Conservation (phyloP, 495 filamentous ascomycete species). For the Hypoxylon fragiforme region DNA sequence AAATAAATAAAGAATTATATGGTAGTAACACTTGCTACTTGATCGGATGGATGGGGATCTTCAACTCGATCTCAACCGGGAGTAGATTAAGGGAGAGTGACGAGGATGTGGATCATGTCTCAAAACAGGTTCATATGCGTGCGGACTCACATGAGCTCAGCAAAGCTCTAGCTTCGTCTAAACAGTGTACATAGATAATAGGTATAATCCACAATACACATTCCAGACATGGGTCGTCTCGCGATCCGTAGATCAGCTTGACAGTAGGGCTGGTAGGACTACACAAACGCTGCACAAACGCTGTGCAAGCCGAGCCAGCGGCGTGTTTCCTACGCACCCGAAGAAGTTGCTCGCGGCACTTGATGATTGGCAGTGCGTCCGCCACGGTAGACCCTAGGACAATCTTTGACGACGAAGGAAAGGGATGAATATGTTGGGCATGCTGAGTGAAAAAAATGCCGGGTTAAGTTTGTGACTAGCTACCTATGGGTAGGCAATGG, state of each 20-base stretch:
- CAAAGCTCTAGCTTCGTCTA: slow-evolving; percentile 13
- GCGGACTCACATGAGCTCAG: slow-evolving; percentile 26
- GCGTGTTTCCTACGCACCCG: slow-evolving; percentile 11
- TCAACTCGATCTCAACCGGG: slow-evolving; percentile 16
- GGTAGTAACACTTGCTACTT: slow-evolving; percentile 13
- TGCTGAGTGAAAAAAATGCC: too few species aligned
- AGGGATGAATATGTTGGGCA: slow-evolving; percentile 22
- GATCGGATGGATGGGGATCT: slow-evolving; percentile 10
- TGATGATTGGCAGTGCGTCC: slow-evolving; percentile 31
- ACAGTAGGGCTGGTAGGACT: slow-evolving; percentile 30
- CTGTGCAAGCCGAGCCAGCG: slow-evolving; percentile 27
- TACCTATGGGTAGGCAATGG: background rate
- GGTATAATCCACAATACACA: slow-evolving; percentile 11
- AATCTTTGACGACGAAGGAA: slow-evolving; percentile 10
- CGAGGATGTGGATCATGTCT: slow-evolving; percentile 27
- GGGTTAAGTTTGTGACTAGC: slow-evolving; percentile 20
- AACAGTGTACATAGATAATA: slow-evolving; percentile 15
- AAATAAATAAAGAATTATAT: slow-evolving; percentile 16
- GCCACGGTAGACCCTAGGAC: slow-evolving; percentile 7
- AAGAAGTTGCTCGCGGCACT: slow-evolving; percentile 33
- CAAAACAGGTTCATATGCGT: slow-evolving; percentile 15
- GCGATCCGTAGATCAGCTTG: slow-evolving; percentile 19
- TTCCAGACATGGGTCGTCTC: slow-evolving; percentile 36
- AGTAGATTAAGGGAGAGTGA: slow-evolving; percentile 29
- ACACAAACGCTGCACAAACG: too few species aligned